Evolutionary conservation across 1,284 basidiomycete genomes (phyloP).

Genomic region (Malassezia dermatis): DNA sequence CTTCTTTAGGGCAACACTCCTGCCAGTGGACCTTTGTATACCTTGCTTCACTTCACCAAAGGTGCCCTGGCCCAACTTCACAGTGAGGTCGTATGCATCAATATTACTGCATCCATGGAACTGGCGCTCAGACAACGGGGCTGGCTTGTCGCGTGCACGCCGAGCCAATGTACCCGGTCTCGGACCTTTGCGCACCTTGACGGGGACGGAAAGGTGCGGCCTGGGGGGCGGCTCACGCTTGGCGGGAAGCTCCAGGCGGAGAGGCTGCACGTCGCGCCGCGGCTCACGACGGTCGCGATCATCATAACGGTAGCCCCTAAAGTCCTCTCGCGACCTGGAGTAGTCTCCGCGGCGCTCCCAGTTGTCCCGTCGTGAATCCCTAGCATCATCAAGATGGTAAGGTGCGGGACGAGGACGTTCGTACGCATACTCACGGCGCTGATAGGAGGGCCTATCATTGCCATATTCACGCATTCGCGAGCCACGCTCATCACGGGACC

Average conservation of each 20-base stretch:
- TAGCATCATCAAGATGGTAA: conserved; percentile 11
- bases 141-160: conserved; percentile 15
- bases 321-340: background rate
- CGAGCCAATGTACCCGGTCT: conserved; percentile 14
- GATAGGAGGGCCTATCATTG: background rate
- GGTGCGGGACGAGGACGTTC: conserved; percentile 16
- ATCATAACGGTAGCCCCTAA: background rate
- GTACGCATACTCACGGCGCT: conserved; percentile 2
- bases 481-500: conserved; percentile 2
- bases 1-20: conserved; percentile 75
- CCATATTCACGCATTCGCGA: conserved; percentile 5
- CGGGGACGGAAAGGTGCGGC: background rate
- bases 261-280: background rate
- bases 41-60: conserved; percentile 49
- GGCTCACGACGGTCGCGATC: conserved; percentile 2
- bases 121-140: conserved; percentile 29
- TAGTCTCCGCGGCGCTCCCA: background rate
- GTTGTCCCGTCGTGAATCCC: conserved; percentile 1
- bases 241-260: background rate
- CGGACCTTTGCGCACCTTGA: conserved; percentile 12
- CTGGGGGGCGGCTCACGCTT: background rate
- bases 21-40: conserved; percentile 51
- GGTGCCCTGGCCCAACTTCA: conserved; percentile 43
- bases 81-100: conserved; percentile 38
- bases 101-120: conserved; percentile 37